These are phyloP conservation scores for Diutina sp. DNA, from an alignment of 1,139 yeast species.

Conservation along the genomic window DNA sequence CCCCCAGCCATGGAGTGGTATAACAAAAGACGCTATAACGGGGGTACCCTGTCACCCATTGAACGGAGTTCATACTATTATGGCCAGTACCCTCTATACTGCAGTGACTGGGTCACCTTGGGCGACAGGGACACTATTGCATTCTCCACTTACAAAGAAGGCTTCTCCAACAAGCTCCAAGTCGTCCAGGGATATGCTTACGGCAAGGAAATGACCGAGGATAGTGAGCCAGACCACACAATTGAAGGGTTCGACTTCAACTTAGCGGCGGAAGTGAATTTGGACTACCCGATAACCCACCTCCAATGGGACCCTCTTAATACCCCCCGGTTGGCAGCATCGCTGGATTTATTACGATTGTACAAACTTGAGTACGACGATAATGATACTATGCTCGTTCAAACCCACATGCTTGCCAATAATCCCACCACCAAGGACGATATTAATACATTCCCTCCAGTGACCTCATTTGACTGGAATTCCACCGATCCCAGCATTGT, in stretches of 20 bases:
- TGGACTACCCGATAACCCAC: constrained; percentile 57
- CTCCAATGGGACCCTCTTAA: constrained; percentile 59
- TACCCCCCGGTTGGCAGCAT: constrained; percentile 38
- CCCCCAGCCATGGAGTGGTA: background rate
- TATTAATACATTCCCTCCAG: constrained; percentile 55
- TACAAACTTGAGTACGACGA: constrained; percentile 38
- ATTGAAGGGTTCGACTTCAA: constrained; percentile 24
- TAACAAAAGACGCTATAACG: background rate
- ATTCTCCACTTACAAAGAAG: constrained; percentile 60
- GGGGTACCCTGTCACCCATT: background rate
- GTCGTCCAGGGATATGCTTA: constrained; percentile 29
- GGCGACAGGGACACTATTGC: constrained; percentile 42
- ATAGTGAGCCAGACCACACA: background rate
- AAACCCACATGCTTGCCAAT: constrained; percentile 31
- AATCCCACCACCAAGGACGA: constrained; percentile 19
- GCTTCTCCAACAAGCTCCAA: constrained; percentile 42
- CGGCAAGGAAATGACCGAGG: constrained; percentile 12
- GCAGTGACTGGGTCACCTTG: constrained; percentile 52
- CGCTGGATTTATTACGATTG: constrained; percentile 59
- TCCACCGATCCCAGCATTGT: constrained; percentile 53
- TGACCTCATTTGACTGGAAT: constrained; percentile 94
- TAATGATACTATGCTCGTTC: constrained; percentile 20
- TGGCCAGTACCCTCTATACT: constrained; percentile 50
- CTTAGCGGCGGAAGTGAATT: constrained; percentile 36
- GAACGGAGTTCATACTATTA: constrained; percentile 35